Evolutionary conservation across 2,329 filamentous ascomycete species (phyloP), one percentile per base, ranked within the genome.

Genomic region (Claviceps quebecensis): DNA sequence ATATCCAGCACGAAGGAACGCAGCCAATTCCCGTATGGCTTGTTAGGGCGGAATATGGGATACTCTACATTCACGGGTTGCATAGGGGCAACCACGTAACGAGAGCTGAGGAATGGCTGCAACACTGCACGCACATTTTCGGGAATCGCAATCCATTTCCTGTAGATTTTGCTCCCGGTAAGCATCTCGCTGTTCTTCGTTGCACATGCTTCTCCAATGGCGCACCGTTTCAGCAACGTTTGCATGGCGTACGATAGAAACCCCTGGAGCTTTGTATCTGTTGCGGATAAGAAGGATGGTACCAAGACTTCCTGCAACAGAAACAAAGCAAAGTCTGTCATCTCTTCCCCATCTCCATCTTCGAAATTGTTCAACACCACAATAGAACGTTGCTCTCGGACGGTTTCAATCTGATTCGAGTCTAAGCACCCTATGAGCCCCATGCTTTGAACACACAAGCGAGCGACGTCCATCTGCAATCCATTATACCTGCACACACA

Each of bases 201-300:
- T 34, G 64, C 65, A 49, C 72, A 74, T 0, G 76, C 78, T 11
- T 76, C 71, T 53, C 75, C 81, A 60, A 96, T 83, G 29, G 85
- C 83, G 60, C 86, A 87, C 57, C 84, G 81, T 45, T 83, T 82
- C 3, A 97, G 75, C 41, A 97, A 75, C 60, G 95, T 85, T 66
- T 99, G 93, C 82, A 98, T 96, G 2, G 85, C 87, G 66, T 86
- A 98, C 1, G 91, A 91, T 17, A 99, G 74, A 62, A 94, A 95
- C 0, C 89, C 90, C 65, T 97, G 93, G 5, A 89, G 77, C 56
- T 81, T 83, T 2, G 89, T 86, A 63, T 96, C 94, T 0, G 86
- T 93, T 1, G 87, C 86, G 1, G 91, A 95, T 44, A 95, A 72
- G 62, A 98, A 99, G 0, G 90, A 85, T 54, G 90, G 89, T 26